Evolutionary conservation across 1,284 basidiomycete species (phyloP).

Genomic region (Ceratobasidium sp.): DNA sequence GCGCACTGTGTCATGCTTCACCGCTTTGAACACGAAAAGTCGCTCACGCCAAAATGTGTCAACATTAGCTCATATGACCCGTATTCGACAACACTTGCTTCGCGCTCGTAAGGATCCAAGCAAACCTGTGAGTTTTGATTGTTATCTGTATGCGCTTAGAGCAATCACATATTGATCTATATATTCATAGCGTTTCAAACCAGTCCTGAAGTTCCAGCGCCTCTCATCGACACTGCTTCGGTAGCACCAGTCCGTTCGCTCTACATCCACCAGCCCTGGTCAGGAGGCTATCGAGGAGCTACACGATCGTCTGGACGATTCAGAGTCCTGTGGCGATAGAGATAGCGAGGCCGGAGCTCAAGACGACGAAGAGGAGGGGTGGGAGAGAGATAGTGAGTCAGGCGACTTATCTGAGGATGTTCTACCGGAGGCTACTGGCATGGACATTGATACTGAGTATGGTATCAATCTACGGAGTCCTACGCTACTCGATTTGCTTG

Average conservation of each 20-base stretch:
- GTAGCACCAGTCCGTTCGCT: background rate
- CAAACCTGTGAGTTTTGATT: background rate
- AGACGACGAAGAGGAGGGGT: background rate
- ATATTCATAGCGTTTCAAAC: background rate
- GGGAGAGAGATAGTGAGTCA: background rate
- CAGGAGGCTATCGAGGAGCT: too few relatives aligned
- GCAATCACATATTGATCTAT: background rate
- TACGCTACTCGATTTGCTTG: background rate
- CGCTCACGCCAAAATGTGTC: slow-evolving; percentile 49
- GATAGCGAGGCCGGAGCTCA: too few relatives aligned
- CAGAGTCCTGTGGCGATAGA: too few relatives aligned
- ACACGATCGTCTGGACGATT: too few relatives aligned
- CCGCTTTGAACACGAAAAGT: slow-evolving; percentile 52
- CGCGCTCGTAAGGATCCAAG: background rate
- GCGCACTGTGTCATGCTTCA: slow-evolving; percentile 55
- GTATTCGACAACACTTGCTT: slow-evolving; percentile 24
- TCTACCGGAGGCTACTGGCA: background rate
- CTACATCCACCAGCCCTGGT: too few relatives aligned
- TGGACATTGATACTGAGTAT: background rate
- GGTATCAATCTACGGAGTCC: background rate
- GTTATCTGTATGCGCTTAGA: background rate
- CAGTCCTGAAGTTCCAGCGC: background rate
- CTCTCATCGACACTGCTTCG: background rate
- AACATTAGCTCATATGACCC: slow-evolving; percentile 52
- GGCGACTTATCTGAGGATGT: background rate